Evolutionary conservation across 176 grass and related monocot genomes (phyloP).

Genomic region (Puccinellia tenuiflora): DNA sequence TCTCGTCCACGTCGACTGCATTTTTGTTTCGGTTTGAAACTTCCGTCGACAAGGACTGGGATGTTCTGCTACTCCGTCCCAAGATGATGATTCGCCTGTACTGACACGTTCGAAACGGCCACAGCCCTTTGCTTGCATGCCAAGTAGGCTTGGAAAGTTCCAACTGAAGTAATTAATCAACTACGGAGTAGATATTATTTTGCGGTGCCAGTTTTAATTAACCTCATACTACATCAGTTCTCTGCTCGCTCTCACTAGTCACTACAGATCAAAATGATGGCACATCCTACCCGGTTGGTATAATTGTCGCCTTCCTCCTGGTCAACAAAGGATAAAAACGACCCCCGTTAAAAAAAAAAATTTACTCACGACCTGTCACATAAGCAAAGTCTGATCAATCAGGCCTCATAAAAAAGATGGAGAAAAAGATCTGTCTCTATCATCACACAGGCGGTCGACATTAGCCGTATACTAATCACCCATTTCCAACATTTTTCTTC

Average conservation of each 20-base stretch:
- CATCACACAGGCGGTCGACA: not conserved
- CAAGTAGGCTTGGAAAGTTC: not conserved
- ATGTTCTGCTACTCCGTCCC: not conserved
- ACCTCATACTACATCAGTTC: not conserved
- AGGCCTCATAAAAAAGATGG: not conserved
- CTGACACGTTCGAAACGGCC: not conserved
- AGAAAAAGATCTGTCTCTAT: not conserved
- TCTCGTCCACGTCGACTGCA: not conserved
- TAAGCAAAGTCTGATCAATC: not conserved
- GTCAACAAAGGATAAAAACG: not conserved
- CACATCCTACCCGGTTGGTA: not conserved
- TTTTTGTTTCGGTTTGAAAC: not conserved
- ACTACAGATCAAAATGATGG: no score
- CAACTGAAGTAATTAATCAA: not conserved
- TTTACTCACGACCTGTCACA: not conserved
- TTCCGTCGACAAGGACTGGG: not conserved
- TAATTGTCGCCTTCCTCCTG: not conserved
- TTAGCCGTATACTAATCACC: not conserved
- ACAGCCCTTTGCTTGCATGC: not conserved
- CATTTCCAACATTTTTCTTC: slow-evolving; percentile 2
- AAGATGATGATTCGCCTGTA: not conserved
- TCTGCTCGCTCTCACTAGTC: not conserved
- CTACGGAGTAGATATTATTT: no score
- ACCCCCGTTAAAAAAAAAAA: not conserved
- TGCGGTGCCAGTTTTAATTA: no score